Conservation (phyloP, 805 yeast species). For the Wickerhamomyces subpelliculosus region DNA sequence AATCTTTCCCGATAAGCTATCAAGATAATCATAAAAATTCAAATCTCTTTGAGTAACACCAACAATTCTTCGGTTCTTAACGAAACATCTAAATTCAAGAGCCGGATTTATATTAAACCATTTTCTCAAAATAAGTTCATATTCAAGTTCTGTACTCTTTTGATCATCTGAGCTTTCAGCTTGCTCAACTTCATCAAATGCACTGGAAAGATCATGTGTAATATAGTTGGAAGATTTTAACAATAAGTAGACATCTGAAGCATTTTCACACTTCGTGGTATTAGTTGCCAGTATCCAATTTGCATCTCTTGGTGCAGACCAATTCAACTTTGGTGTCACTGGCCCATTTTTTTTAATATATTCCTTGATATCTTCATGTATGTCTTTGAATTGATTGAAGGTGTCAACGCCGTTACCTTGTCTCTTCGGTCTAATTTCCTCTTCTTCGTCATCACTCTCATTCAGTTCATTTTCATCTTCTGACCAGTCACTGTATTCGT, state of each 20-base stretch:
- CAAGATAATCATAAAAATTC: constrained; percentile 70
- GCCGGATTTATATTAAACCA: constrained; percentile 88
- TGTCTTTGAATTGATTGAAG: constrained; percentile 42
- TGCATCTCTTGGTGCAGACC: constrained; percentile 97
- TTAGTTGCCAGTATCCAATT: constrained; percentile 84
- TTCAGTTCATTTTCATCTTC: constrained; percentile 26
- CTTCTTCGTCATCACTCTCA: constrained; percentile 17
- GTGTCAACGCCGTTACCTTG: no score
- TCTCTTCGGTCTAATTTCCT: constrained; percentile 4
- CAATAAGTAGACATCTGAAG: constrained; percentile 72
- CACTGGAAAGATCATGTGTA: constrained; percentile 73
- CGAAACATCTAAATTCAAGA: constrained; percentile 84
- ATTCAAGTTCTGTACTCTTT: constrained; percentile 24
- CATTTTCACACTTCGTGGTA: constrained; percentile 60
- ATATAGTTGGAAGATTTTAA: constrained; percentile 85
- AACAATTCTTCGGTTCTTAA: constrained; percentile 51
- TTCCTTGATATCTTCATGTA: constrained; percentile 46
- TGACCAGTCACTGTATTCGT: constrained; percentile 75
- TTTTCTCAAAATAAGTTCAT: constrained; percentile 69
- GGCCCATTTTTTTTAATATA: constrained; percentile 45
- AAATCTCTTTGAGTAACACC: constrained; percentile 85
- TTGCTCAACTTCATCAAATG: constrained; percentile 47
- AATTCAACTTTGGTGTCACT: constrained; percentile 85
- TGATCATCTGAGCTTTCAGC: constrained; percentile 19
- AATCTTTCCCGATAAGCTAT: constrained; percentile 41